These are phyloP conservation scores for Aspergillus sclerotialis DNA, from an alignment of 2,329 filamentous ascomycete species.

Conservation along the genomic window DNA sequence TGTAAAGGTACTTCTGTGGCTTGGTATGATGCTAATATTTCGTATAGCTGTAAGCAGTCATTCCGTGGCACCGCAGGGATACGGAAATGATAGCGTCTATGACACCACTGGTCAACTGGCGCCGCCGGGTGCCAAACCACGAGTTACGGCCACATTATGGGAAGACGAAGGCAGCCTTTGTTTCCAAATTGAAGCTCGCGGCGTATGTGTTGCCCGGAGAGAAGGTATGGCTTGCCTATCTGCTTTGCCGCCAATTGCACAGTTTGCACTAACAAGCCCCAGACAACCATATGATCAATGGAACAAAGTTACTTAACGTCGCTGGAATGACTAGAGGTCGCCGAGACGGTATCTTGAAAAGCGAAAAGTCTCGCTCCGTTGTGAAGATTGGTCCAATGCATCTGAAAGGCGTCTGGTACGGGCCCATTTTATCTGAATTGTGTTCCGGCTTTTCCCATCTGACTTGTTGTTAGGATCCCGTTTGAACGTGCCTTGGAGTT, in stretches of 20 bases:
- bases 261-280: too few relatives aligned
- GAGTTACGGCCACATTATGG: conserved; percentile 94
- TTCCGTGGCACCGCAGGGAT: conserved; percentile 27
- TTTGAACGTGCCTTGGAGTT: conserved; percentile 97
- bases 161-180: conserved; percentile 96
- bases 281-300: conserved; percentile 99
- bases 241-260: conserved; percentile 2
- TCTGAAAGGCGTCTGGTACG: conserved; percentile 92
- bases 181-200: conserved; percentile 94
- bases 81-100: conserved; percentile 44
- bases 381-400: conserved; percentile 99
- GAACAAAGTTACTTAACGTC: conserved; percentile 92
- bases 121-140: conserved; percentile 89
- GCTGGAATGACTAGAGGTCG: conserved; percentile 96
- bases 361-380: conserved; percentile 91
- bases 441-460: conserved; percentile 7
- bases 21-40: conserved; percentile 3
- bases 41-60: conserved; percentile 29
- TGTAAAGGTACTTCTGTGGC: too few relatives aligned
- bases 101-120: conserved; percentile 90
- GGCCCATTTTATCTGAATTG: conserved; percentile 9
- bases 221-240: conserved; percentile 57
- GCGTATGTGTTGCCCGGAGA: conserved; percentile 87
- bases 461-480: conserved; percentile 64
- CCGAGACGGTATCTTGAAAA: conserved; percentile 93